Percentiles rank a stretch among this genome's conserved stretches.
Conservation (phyloP, 495 filamentous ascomycete genomes). For the Podospora pseudocomata region DNA sequence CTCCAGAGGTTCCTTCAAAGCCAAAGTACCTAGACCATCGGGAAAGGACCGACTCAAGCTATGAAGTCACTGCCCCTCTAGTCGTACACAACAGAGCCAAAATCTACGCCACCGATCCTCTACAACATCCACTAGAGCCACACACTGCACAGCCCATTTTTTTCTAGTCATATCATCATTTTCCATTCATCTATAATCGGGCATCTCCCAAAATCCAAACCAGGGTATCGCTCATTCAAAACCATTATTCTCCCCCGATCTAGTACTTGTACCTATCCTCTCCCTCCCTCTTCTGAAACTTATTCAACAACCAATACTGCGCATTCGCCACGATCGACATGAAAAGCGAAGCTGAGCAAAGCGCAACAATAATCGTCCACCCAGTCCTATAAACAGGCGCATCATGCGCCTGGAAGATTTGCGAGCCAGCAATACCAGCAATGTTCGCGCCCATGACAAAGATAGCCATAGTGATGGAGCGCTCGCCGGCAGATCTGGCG, state of each 20-base stretch:
- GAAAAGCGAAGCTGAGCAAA: conserved; percentile 20
- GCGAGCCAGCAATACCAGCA: conserved; percentile 50
- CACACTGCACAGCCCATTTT: too few relatives aligned
- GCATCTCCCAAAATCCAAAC: background rate
- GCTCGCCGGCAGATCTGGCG: conserved; percentile 31
- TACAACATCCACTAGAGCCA: too few relatives aligned
- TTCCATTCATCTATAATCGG: background rate
- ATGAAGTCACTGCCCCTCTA: too few relatives aligned
- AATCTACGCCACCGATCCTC: too few relatives aligned
- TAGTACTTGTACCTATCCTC: conserved; percentile 18
- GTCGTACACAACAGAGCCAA: too few relatives aligned
- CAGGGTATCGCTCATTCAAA: background rate
- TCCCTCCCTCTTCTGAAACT: conserved; percentile 18
- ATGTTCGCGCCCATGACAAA: conserved; percentile 56
- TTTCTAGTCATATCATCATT: background rate
- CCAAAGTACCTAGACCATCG: background rate
- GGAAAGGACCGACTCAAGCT: too few relatives aligned
- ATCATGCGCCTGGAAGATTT: conserved; percentile 52
- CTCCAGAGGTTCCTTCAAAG: background rate
- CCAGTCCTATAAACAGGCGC: conserved; percentile 45
- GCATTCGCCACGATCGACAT: conserved; percentile 22
- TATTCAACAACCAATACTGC: conserved; percentile 30
- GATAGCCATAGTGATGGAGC: conserved; percentile 42
- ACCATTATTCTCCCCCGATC: background rate
- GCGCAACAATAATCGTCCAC: conserved; percentile 26